phyloP scores from a whole-genome alignment of 495 filamentous ascomycete genomes.

The Aspergillus affinis region DNA sequence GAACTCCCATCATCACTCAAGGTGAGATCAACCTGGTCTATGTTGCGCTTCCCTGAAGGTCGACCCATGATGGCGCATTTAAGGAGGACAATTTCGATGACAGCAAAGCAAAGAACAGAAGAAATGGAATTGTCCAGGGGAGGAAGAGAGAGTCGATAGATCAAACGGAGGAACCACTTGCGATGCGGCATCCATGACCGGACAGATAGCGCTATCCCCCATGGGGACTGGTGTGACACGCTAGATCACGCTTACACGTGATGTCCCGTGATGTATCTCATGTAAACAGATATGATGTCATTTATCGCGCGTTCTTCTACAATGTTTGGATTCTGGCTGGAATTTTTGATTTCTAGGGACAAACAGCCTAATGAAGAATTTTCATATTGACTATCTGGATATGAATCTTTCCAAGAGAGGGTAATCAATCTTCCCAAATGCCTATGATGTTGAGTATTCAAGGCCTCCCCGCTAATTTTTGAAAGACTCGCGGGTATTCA shows the following conservation, averaged over 20 bases:
- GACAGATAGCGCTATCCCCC: neutral
- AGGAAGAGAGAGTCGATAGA: neutral
- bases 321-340: too few species aligned
- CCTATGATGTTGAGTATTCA: neutral
- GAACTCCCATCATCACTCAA: neutral
- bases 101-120: neutral
- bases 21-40: constrained; percentile 15
- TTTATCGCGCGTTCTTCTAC: neutral
- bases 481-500: constrained; percentile 20
- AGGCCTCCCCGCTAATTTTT: constrained; percentile 3
- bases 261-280: neutral
- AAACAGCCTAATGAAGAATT: neutral
- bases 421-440: neutral
- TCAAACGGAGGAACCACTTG: too few species aligned
- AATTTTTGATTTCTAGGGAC: neutral
- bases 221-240: constrained; percentile 8
- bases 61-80: constrained; percentile 8
- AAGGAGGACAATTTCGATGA: neutral
- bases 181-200: neutral
- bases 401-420: too few species aligned
- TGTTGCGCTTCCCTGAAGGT: constrained; percentile 11
- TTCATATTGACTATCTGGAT: neutral
- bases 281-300: neutral
- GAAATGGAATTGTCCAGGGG: neutral
- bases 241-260: constrained; percentile 14